Evolutionary conservation across 164 flowering plant genomes (phyloP), one percentile per base, ranked within the genome.

Genomic region (Malania oleifera): DNA sequence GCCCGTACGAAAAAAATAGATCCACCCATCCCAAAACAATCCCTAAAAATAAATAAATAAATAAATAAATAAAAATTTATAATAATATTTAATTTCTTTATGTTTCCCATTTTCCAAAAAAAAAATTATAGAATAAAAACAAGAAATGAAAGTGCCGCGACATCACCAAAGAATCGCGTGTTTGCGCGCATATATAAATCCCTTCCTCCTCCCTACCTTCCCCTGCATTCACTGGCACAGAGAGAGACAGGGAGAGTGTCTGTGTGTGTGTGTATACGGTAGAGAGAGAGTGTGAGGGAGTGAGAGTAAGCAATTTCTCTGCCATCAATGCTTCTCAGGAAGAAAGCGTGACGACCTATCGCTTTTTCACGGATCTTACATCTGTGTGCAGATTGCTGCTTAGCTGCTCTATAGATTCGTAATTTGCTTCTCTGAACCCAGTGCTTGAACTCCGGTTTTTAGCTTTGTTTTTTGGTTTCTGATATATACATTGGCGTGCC

Each of bases 281-380:
- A 25, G 49, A 27, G 44, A 27, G 49, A 53, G 54, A 40, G 47
- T 46, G 49, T 27, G 0, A 62, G 48, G 37, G 56, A 35, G 56
- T 37, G 47, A 24, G 12, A 60, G 15, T 11, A 24, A 13, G 23
- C 15, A 19, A 19, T 25, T 27, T 25, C 40, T 59, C 50, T 27
- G 27, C 67, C 57, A 56, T 67, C 70, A 66, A 72, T 64, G 54
- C 69, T 26, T 66, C 47, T 60, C 79, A 67, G 51, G 46, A 28
- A 39, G 50, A 68, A 60, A 68, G 31, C 69, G 79, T 71, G 75
- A 71, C 28, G 3, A n/a, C 7, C 52, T 56, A n/a, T 27, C 31
- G 19, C 54, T 37, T 27, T 20, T 46, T 29, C 61, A 66, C 57
- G 54, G 60, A 26, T 54, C 47, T 7, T n/a, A 13, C 3, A 37